Base-by-base conservation (phyloP, 345 rosid species). In the Lepidium africanum region DNA sequence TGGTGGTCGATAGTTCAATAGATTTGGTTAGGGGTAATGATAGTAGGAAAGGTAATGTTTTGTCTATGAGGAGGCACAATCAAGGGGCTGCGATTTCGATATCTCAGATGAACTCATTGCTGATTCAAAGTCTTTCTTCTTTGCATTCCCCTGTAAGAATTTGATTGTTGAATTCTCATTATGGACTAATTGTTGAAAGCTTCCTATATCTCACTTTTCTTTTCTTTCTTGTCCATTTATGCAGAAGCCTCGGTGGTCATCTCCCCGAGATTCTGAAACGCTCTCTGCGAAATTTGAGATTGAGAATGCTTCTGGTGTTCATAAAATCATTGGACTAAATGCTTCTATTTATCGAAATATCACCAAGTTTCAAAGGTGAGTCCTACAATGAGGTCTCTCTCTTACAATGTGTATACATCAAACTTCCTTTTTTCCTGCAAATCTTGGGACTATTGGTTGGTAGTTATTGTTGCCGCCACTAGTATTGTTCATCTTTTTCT, bases 341-440 rank as follows among this genome's bases (percentile, higher is more conserved):
- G 74, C 86, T 32, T 81, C 80, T 32, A 63, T 84, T 56, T 90
- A 86, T 77, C 81, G 79, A 70, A 88, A 92, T 74, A 17, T 85
- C 67, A 90, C 98, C 59, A 80, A 14, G 77, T 90, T 92, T 80
- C 69, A 51, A 77, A 85, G 87, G 98, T 84, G 2, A 5, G n/a
- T 11, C 36, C 2, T 59, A 59, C 49, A 40, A 59, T 41, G 27
- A 27, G 0, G 32, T 27, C 32, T 27, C 32, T 27, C 0, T 27
- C 6, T 27, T 1, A 27, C 4, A 27, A 27, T 27, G 32, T 27
- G 32, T 27, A 27, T 5, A 27, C 5, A 27, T 27, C 32, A 27
- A 27, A 27, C 32, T 27, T 27, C 32, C 5, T 5, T 50, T 25
- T 59, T 52, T 53, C 30, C 48, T 37, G 40, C 38, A 51, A 38